These are phyloP conservation scores for Thymus quinquecostatus DNA, from an alignment of 257 asterid genomes.

Conservation along the genomic window DNA sequence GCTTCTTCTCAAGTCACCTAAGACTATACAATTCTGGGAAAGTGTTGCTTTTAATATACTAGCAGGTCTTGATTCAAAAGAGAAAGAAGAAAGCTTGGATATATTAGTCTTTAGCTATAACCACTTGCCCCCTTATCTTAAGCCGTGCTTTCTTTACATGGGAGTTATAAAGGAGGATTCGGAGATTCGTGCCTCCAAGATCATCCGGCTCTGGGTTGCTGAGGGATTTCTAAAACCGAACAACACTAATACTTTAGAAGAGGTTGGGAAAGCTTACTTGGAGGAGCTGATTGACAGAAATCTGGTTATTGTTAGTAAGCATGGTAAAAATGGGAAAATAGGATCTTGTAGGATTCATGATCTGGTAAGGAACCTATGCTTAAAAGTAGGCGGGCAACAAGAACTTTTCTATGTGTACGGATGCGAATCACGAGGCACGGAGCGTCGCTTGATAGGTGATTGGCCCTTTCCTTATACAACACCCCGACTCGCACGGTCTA, in stretches of 20 bases:
- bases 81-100: neutral
- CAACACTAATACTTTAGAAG: neutral
- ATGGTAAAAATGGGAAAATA: neutral
- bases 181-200: no score
- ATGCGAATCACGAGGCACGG: no score
- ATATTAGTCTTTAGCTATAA: slow-evolving; percentile 3
- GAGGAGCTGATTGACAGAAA: slow-evolving; percentile 19
- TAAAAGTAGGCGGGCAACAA: neutral
- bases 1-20: neutral
- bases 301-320: neutral
- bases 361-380: slow-evolving; percentile 10
- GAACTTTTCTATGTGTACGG: neutral
- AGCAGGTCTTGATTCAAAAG: neutral
- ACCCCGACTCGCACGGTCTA: no score
- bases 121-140: slow-evolving; percentile 13
- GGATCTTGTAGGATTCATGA: slow-evolving; percentile 22
- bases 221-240: slow-evolving; percentile 16
- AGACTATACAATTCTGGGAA: neutral
- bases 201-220: slow-evolving; percentile 13
- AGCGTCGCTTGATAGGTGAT: neutral
- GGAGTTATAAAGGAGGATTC: no score
- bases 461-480: no score
- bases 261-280: slow-evolving; percentile 1
- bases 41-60: neutral
- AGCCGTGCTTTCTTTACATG: no score